Evolutionary conservation across 495 filamentous ascomycete genomes (phyloP).

Genomic region (Lasiosphaeria miniovina): DNA sequence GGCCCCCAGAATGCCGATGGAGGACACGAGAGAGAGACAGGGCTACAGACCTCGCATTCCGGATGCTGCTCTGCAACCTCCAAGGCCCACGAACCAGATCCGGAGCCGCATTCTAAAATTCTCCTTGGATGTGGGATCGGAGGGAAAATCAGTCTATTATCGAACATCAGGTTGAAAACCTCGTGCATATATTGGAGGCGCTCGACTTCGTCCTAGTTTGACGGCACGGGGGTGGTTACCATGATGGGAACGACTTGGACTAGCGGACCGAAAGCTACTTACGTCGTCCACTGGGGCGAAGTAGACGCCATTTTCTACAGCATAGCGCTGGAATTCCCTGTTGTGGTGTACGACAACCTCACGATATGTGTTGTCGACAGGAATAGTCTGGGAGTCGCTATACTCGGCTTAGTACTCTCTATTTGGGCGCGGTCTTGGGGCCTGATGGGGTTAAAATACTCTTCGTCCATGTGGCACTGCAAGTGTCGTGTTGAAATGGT

Average conservation of each 20-base stretch:
- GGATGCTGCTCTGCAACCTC: constrained; percentile 60
- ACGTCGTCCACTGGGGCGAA: constrained; percentile 87
- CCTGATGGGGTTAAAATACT: constrained; percentile 17
- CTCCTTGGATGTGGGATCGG: constrained; percentile 60
- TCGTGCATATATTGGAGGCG: constrained; percentile 67
- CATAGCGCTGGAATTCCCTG: constrained; percentile 69
- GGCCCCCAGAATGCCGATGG: background rate
- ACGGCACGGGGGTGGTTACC: constrained; percentile 6
- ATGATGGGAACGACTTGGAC: constrained; percentile 8
- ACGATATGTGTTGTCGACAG: constrained; percentile 58
- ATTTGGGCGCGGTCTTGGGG: background rate
- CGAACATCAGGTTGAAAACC: constrained; percentile 71
- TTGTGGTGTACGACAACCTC: constrained; percentile 64
- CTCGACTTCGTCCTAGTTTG: constrained; percentile 72
- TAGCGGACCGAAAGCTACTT: constrained; percentile 29
- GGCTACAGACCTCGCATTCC: constrained; percentile 63
- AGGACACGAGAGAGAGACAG: background rate
- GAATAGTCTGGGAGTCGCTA: constrained; percentile 38
- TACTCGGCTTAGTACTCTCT: constrained; percentile 21
- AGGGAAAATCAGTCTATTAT: constrained; percentile 74
- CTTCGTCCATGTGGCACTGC: constrained; percentile 27
- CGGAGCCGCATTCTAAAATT: constrained; percentile 77
- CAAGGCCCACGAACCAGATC: constrained; percentile 55
- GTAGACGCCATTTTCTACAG: constrained; percentile 69
- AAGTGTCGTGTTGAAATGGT: background rate